phyloP scores from a whole-genome alignment of 345 rosid species.

The Heritiera littoralis region DNA sequence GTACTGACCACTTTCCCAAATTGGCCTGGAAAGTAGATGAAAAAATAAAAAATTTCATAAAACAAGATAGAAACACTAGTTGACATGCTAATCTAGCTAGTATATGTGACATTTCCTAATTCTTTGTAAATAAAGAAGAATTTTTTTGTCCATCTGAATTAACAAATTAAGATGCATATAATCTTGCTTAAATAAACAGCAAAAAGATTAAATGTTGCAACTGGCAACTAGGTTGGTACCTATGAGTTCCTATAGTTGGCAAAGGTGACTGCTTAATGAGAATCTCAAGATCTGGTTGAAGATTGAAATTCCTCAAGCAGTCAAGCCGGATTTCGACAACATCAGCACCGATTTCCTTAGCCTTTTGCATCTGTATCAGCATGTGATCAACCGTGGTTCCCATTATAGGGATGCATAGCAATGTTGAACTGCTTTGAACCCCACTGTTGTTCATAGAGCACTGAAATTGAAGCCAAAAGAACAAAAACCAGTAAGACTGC shows the following conservation, averaged over 20 bases:
- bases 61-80: background rate
- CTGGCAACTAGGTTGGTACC: conserved; percentile 26
- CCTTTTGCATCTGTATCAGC: conserved; percentile 45
- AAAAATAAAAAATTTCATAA: background rate
- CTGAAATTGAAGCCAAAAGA: background rate
- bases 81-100: background rate
- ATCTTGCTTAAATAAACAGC: no score
- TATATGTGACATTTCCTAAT: no score
- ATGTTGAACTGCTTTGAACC: conserved; percentile 38
- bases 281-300: conserved; percentile 32
- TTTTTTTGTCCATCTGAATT: no score
- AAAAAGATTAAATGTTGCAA: background rate
- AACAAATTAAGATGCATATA: no score
- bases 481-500: background rate
- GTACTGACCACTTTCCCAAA: conserved; percentile 48
- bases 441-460: conserved; percentile 19
- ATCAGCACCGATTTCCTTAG: conserved; percentile 43
- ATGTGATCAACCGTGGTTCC: conserved; percentile 46
- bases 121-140: no score
- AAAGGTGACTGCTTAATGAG: conserved; percentile 47
- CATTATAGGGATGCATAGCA: conserved; percentile 49
- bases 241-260: conserved; percentile 47
- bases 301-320: conserved; percentile 42
- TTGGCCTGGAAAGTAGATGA: conserved; percentile 31
- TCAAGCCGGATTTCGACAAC: conserved; percentile 43